Evolutionary conservation across 106 monocot genomes (phyloP).

Genomic region (Triglochin maritima): DNA sequence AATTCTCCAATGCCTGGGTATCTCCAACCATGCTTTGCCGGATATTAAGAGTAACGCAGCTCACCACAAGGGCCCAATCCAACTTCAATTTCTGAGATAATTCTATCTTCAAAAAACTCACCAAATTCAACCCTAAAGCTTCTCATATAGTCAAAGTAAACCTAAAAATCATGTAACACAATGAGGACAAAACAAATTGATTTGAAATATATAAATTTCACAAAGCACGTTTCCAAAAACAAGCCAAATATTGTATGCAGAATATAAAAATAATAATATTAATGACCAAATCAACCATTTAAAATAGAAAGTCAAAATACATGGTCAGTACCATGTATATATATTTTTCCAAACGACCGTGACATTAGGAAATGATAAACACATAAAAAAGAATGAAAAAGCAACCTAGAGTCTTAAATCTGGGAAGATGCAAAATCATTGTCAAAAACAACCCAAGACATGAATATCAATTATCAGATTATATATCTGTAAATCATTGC

Average conservation of each 20-base stretch:
- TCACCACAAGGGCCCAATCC: conserved; percentile 95
- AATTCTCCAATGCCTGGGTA: conserved; percentile 97
- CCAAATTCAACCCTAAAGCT: conserved; percentile 82
- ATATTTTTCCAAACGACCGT: too few relatives aligned
- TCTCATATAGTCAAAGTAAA: conserved; percentile 96
- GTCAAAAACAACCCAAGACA: too few relatives aligned
- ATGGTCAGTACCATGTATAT: too few relatives aligned
- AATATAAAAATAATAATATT: too few relatives aligned
- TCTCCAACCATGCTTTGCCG: conserved; percentile 81
- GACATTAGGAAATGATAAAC: too few relatives aligned
- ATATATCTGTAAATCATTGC: too few relatives aligned
- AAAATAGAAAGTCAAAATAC: neutral
- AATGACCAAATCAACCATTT: neutral
- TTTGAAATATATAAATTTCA: neutral
- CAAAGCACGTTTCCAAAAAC: neutral
- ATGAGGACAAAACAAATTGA: neutral
- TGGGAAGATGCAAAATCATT: neutral
- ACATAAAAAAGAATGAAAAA: too few relatives aligned
- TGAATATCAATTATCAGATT: too few relatives aligned
- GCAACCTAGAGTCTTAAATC: neutral
- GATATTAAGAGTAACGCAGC: conserved; percentile 81
- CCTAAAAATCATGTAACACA: conserved; percentile 28
- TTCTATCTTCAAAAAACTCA: conserved; percentile 79
- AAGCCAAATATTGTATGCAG: neutral
- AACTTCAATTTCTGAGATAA: conserved; percentile 76